Conservation (phyloP, 225 moss, liverwort and hornwort species). For the Anthoceros angustus region DNA sequence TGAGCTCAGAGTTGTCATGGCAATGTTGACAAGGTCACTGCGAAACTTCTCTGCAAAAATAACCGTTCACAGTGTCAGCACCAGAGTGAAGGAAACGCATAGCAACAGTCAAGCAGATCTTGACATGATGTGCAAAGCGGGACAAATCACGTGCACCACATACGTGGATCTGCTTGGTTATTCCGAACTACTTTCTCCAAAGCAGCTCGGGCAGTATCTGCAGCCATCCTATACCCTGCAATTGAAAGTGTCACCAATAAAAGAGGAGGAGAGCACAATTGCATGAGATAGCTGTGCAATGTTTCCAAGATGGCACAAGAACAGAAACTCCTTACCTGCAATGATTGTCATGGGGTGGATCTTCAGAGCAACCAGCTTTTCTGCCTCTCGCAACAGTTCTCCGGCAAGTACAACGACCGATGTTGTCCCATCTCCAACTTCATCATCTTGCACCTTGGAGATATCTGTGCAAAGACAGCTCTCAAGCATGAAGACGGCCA, state of each 20-base stretch:
- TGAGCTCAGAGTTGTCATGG: conserved; percentile 95
- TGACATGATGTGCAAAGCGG: not conserved
- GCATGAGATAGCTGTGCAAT: too few relatives aligned
- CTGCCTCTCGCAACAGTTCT: conserved; percentile 85
- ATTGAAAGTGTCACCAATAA: not conserved
- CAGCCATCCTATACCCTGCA: conserved; percentile 91
- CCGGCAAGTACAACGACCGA: conserved; percentile 95
- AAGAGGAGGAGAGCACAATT: too few relatives aligned
- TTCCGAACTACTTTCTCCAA: conserved; percentile 58
- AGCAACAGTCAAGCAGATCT: not conserved
- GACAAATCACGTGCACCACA: not conserved
- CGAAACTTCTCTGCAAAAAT: conserved; percentile 56
- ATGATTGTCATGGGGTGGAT: conserved; percentile 99
- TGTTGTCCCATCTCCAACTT: conserved; percentile 97
- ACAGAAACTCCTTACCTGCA: conserved; percentile 27
- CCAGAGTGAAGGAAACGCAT: not conserved
- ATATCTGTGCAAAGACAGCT: conserved; percentile 33
- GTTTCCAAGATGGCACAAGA: not conserved
- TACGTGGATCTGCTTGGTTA: conserved; percentile 70
- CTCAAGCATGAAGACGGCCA: not conserved
- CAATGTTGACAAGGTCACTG: conserved; percentile 79
- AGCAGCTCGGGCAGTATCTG: conserved; percentile 60
- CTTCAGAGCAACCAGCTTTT: conserved; percentile 77
- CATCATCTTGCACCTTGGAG: conserved; percentile 95
- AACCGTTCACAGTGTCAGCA: not conserved